Conservation (phyloP, 2,329 filamentous ascomycete genomes). For the Penicillium janthinellum region DNA sequence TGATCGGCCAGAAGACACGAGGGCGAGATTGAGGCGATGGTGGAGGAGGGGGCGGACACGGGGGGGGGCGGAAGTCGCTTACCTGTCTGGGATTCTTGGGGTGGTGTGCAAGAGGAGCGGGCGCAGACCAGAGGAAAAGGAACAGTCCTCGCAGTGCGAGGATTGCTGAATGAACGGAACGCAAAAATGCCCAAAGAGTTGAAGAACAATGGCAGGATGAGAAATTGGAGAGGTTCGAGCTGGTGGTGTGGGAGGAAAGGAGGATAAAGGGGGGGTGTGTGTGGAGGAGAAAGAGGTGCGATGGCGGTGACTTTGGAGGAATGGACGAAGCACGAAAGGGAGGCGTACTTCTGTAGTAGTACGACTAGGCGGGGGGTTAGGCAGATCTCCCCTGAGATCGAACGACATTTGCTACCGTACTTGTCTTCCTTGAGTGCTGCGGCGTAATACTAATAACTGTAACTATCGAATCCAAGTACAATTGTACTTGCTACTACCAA, state of each 20-base stretch:
- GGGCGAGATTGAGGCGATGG: constrained; percentile 1
- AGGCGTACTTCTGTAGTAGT: too few relatives aligned
- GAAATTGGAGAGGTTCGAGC: constrained; percentile 1
- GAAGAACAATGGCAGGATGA: constrained; percentile 15
- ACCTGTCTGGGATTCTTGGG: background rate
- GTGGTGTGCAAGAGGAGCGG: background rate
- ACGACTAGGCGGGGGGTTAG: too few relatives aligned
- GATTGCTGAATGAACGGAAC: constrained; percentile 18
- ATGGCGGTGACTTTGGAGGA: background rate
- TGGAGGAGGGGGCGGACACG: background rate
- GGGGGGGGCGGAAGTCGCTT: constrained; percentile 7
- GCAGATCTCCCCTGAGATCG: background rate
- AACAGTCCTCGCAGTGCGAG: constrained; percentile 31
- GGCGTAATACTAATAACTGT: background rate
- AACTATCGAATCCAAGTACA: background rate
- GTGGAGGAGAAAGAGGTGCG: background rate
- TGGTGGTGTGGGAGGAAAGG: background rate
- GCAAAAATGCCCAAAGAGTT: constrained; percentile 1
- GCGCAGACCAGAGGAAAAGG: background rate
- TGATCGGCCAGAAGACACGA: constrained; percentile 1
- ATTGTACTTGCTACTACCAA: background rate
- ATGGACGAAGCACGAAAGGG: background rate
- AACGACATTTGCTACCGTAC: background rate
- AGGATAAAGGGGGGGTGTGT: background rate
- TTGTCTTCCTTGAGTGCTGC: background rate